Conservation (phyloP, 2,329 filamentous ascomycete genomes). For the Ophiosphaerella narmari region DNA sequence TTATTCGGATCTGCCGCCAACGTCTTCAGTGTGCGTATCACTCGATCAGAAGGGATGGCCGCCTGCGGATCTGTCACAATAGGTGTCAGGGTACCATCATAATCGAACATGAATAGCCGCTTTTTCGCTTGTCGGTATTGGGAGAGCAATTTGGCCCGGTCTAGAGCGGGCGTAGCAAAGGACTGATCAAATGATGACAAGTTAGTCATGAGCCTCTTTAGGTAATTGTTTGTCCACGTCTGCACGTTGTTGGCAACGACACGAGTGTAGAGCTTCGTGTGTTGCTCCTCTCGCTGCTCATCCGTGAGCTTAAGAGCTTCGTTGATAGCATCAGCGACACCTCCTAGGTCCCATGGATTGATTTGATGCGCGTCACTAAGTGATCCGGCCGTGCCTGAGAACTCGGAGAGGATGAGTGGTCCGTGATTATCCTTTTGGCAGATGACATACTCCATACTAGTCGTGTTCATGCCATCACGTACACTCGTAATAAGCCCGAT, state of each 20-base stretch:
- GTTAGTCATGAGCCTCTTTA: slow-evolving; percentile 79
- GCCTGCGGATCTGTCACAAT: slow-evolving; percentile 91
- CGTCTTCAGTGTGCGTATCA: slow-evolving; percentile 78
- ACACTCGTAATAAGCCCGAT: slow-evolving; percentile 95
- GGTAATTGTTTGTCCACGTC: slow-evolving; percentile 79
- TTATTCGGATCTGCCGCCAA: slow-evolving; percentile 82
- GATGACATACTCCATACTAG: slow-evolving; percentile 90
- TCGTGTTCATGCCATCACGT: slow-evolving; percentile 97
- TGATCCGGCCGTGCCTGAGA: slow-evolving; percentile 89
- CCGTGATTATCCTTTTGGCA: slow-evolving; percentile 87
- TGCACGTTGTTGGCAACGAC: slow-evolving; percentile 86
- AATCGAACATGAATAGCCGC: slow-evolving; percentile 97
- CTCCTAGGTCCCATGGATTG: slow-evolving; percentile 90
- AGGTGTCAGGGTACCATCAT: slow-evolving; percentile 91
- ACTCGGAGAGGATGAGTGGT: slow-evolving; percentile 92
- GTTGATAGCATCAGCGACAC: slow-evolving; percentile 83
- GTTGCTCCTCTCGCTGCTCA: slow-evolving; percentile 69
- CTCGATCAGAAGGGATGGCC: slow-evolving; percentile 82
- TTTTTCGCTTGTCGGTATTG: slow-evolving; percentile 76
- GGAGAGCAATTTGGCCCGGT: slow-evolving; percentile 71
- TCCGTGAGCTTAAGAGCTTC: slow-evolving; percentile 76
- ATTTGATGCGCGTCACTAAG: slow-evolving; percentile 88
- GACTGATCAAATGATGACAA: slow-evolving; percentile 76
- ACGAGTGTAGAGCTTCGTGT: slow-evolving; percentile 77
- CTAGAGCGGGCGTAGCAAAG: slow-evolving; percentile 79